Conservation (phyloP, 1,284 basidiomycete genomes). For the Ceratobasidium theobromae region DNA sequence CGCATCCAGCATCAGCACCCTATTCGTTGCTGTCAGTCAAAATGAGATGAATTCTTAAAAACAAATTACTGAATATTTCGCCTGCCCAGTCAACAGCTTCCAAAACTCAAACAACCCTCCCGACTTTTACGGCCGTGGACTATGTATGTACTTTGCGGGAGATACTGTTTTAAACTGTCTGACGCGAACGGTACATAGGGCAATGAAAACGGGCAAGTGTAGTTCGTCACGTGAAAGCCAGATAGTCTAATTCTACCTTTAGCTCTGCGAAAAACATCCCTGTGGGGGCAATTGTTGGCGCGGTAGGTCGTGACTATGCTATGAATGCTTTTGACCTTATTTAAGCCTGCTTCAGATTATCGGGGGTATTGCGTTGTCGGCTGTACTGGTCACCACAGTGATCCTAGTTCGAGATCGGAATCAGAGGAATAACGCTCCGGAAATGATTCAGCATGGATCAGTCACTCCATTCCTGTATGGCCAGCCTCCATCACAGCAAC, state of each 20-base stretch:
- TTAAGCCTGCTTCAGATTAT: not conserved
- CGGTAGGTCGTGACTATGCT: not conserved
- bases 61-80: too few relatives aligned
- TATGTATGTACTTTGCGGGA: too few relatives aligned
- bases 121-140: too few relatives aligned
- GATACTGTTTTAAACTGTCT: too few relatives aligned
- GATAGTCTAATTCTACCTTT: not conserved
- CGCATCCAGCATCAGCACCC: slow-evolving; percentile 8
- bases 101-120: too few relatives aligned
- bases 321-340: too few relatives aligned
- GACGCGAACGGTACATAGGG: too few relatives aligned
- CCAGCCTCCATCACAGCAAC: slow-evolving; percentile 1
- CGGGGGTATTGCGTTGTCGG: not conserved
- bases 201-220: too few relatives aligned
- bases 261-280: not conserved
- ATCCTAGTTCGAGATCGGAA: not conserved
- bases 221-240: too few relatives aligned
- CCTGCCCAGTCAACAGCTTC: too few relatives aligned
- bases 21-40: slow-evolving; percentile 5
- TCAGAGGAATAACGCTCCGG: not conserved
- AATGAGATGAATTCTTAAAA: not conserved
- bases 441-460: not conserved
- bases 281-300: slow-evolving; percentile 1
- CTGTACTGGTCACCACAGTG: not conserved
- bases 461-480: not conserved